Percentiles rank a stretch among this genome's conserved stretches.
Evolutionary conservation across 345 rosid species (phyloP).

Genomic region (Kandelia obovata): DNA sequence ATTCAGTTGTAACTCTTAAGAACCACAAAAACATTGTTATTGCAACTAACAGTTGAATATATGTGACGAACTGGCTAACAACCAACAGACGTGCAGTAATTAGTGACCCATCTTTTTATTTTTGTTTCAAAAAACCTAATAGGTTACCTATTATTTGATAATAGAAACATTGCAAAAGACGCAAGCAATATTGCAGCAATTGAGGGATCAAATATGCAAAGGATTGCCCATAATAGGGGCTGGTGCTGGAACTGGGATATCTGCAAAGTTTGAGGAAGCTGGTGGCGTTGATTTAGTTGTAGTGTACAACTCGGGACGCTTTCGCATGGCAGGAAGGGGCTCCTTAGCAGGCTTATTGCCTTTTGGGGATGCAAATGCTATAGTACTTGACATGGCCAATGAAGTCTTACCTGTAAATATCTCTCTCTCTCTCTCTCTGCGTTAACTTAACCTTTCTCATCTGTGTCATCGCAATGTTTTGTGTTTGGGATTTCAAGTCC

Average conservation of each 20-base stretch:
- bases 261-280: slow-evolving; percentile 97
- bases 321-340: slow-evolving; percentile 98
- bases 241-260: slow-evolving; percentile 99
- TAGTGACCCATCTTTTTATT: not conserved
- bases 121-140: slow-evolving; percentile 1
- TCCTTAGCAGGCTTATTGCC: slow-evolving; percentile 90
- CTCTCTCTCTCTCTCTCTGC: not conserved
- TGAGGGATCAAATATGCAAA: slow-evolving; percentile 61
- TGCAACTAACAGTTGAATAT: not conserved
- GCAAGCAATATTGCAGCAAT: slow-evolving; percentile 51
- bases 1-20: not conserved
- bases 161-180: slow-evolving; percentile 80
- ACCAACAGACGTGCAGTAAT: not conserved
- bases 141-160: slow-evolving; percentile 13
- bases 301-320: slow-evolving; percentile 89
- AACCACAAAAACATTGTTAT: not conserved
- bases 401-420: slow-evolving; percentile 87
- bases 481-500: not conserved
- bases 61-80: not conserved
- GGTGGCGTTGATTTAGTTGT: slow-evolving; percentile 92
- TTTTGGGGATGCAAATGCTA: slow-evolving; percentile 91
- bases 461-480: not conserved
- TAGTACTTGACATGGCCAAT: slow-evolving; percentile 89
- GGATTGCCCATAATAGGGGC: slow-evolving; percentile 88
- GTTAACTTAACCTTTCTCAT: not conserved